Evolutionary conservation across 805 yeast species (phyloP), one percentile per base, ranked within the genome.

Genomic region (Nakazawaea laoshanensis): DNA sequence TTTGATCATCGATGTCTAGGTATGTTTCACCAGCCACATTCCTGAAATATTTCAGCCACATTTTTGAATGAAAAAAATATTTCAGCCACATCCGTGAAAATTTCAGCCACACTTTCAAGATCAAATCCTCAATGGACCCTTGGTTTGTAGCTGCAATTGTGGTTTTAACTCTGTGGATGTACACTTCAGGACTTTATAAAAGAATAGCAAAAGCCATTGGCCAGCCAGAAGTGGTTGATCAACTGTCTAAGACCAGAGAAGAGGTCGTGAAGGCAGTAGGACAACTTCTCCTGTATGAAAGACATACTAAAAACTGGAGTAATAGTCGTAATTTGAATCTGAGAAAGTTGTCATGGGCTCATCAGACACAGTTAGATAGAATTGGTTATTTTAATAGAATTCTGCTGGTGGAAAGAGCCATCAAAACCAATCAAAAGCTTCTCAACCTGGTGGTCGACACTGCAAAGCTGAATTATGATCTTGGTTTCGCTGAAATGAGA

Each of bases 331-430:
- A 65, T 19, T 3, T 14, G 6, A 17, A 27, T n/a, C 18, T 5
- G 13, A 12, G 23, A 10, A 50, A 54, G 14, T 47, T 66, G 24
- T 48, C 68, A 4, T 62, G 69, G 61, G 55, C 69, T 33, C 85
- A 77, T 41, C 83, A 77, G 46, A 54, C 62, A 10, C 49, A 73
- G 20, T 74, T 75, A 16, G 61, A 58, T 8, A 54, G 64, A 16
- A 61, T 70, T 1, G 77, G 79, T 0, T 77, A 82, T 57, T 40
- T 65, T 19, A 53, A 59, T 14, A 75, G 81, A 42, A 51, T 83
- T 31, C 52, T 60, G 12, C 41, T 46, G 6, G 62, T 77, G 1
- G 84, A 80, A 37, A 39, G 42, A 2, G 56, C 66, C 9, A 62
- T 76, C 4, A 51, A 43, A 4, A 47, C 45, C 8, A 85, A 86